These are phyloP conservation scores for Rhypophila decipiens DNA, from an alignment of 495 filamentous ascomycete genomes.

Conservation along the genomic window DNA sequence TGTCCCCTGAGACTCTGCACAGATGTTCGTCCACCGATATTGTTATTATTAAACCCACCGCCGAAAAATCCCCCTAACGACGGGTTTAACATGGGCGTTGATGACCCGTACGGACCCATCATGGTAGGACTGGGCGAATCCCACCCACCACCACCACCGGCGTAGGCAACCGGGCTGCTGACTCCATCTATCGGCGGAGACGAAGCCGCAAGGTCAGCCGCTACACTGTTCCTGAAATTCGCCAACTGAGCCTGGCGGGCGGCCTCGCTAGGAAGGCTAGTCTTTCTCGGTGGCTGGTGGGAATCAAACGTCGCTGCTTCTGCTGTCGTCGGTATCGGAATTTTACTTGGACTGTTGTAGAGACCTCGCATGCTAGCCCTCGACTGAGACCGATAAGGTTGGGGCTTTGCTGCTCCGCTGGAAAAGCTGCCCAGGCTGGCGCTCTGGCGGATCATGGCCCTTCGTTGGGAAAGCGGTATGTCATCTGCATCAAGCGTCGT, in stretches of 20 bases:
- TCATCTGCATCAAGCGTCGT: slow-evolving; percentile 48
- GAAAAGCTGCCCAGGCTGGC: slow-evolving; percentile 10
- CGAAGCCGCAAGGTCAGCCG: slow-evolving; percentile 47
- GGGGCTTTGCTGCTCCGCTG: slow-evolving; percentile 2
- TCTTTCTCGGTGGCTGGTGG: slow-evolving; percentile 49
- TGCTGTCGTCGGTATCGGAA: slow-evolving; percentile 15
- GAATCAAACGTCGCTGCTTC: slow-evolving; percentile 42
- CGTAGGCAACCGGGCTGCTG: no score
- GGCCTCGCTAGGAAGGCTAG: slow-evolving; percentile 28
- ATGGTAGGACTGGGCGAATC: neutral
- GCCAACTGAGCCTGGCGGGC: slow-evolving; percentile 59
- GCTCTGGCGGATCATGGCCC: slow-evolving; percentile 44
- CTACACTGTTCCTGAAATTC: slow-evolving; percentile 68
- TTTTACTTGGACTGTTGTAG: no score
- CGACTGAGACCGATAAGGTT: no score
- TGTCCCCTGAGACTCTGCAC: no score
- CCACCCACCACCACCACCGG: neutral
- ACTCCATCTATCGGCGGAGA: no score
- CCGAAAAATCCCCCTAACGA: slow-evolving; percentile 16
- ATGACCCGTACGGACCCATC: neutral
- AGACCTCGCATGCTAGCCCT: no score
- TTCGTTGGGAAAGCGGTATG: slow-evolving; percentile 68
- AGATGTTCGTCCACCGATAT: neutral
- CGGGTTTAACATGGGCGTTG: slow-evolving; percentile 2
- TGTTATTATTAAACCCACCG: slow-evolving; percentile 9